These are phyloP conservation scores for Colletotrichum karsti DNA, from an alignment of 2,329 filamentous ascomycete genomes.

Conservation along the genomic window DNA sequence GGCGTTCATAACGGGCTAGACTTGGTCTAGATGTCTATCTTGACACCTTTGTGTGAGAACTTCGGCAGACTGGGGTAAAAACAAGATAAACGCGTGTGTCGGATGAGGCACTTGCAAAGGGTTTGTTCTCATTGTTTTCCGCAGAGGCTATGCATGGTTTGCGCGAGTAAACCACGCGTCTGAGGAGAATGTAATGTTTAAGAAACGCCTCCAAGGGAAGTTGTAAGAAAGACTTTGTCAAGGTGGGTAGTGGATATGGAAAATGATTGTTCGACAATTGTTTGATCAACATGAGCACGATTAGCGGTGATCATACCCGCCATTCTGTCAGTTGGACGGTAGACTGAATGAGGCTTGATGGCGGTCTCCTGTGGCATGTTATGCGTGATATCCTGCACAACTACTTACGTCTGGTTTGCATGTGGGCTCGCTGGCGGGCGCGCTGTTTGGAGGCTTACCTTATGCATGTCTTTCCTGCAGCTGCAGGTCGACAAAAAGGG, in stretches of 20 bases:
- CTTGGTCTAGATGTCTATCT: background rate
- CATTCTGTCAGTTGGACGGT: background rate
- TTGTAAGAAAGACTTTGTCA: background rate
- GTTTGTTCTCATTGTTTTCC: constrained; percentile 12
- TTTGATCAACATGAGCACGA: background rate
- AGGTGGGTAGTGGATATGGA: background rate
- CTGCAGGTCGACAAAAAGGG: constrained; percentile 20
- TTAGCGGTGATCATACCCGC: background rate
- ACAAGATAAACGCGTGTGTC: constrained; percentile 14
- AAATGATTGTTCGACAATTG: background rate
- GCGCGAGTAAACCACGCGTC: background rate
- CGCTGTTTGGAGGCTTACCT: background rate
- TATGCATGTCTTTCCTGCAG: constrained; percentile 19
- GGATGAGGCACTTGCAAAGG: constrained; percentile 19
- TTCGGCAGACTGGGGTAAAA: background rate
- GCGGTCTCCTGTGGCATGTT: background rate
- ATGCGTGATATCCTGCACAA: background rate
- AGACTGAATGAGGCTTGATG: background rate
- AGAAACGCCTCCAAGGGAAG: background rate
- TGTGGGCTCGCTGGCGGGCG: constrained; percentile 17
- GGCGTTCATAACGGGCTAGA: background rate
- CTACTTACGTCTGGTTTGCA: background rate
- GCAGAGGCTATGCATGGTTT: background rate
- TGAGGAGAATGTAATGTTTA: background rate
- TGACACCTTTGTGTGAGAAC: background rate